These are phyloP conservation scores for Leishmania martiniquensis DNA, from an alignment of 208 protist genomes.

Conservation along the genomic window DNA sequence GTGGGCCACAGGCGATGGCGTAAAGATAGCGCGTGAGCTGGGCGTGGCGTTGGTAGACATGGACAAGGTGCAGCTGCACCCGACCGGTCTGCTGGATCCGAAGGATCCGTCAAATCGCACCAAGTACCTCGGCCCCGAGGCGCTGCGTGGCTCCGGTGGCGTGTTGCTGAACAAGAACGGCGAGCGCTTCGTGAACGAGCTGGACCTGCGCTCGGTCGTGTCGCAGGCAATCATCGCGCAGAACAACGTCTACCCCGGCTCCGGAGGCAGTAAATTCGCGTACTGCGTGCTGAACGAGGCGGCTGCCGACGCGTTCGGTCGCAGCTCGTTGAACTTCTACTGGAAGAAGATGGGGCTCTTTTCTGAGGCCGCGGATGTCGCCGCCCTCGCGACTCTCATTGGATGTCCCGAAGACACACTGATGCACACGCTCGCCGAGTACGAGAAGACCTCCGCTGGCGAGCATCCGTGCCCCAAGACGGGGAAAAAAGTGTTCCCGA, in stretches of 20 bases:
- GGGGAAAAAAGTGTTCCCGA: slow-evolving; percentile 84
- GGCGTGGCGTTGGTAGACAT: slow-evolving; percentile 87
- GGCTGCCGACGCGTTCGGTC: slow-evolving; percentile 68
- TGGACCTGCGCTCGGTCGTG: slow-evolving; percentile 93
- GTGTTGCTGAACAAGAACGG: slow-evolving; percentile 94
- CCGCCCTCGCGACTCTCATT: slow-evolving; percentile 64
- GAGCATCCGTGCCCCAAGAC: slow-evolving; percentile 44
- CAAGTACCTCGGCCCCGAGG: slow-evolving; percentile 94
- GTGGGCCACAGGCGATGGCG: slow-evolving; percentile 81
- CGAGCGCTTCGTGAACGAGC: slow-evolving; percentile 95
- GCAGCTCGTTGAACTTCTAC: slow-evolving; percentile 79
- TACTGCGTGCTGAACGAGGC: slow-evolving; percentile 87
- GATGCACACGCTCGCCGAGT: slow-evolving; percentile 49
- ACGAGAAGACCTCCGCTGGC: slow-evolving; percentile 42
- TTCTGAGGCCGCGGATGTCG: slow-evolving; percentile 34
- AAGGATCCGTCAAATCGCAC: slow-evolving; percentile 65
- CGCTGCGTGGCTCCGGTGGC: slow-evolving; percentile 94
- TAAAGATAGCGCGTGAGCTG: slow-evolving; percentile 65
- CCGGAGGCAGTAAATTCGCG: slow-evolving; percentile 49
- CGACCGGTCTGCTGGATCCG: slow-evolving; percentile 95
- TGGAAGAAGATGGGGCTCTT: slow-evolving; percentile 75
- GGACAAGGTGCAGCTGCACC: slow-evolving; percentile 96
- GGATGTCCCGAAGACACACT: slow-evolving; percentile 45
- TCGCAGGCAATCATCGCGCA: slow-evolving; percentile 86
- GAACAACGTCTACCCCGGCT: slow-evolving; percentile 55